Base-by-base conservation (phyloP, 1,139 yeast species). In the Insectozyma bohioensis region DNA sequence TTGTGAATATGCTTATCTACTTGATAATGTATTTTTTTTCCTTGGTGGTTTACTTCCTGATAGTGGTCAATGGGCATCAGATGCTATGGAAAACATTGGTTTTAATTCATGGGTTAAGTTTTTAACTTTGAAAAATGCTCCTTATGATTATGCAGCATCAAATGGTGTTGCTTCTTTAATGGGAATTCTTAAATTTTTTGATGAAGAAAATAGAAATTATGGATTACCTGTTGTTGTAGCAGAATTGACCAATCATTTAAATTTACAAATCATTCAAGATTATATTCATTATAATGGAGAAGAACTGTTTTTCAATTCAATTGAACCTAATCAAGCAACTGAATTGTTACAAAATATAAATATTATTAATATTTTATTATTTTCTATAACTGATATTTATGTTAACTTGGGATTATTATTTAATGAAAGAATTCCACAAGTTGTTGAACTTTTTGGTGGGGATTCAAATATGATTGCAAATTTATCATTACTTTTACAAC, bases 71-170 rank as follows among this genome's bases (percentile, higher is more conserved):
- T 74, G 85, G 80, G 72, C 69, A 7, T 48, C 54, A 10, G 65
- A 59, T 9, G 51, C 72, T 8, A 64, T 69, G 22, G 60, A 58
- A 5, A 54, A 56, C 11, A 52, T 80, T 8, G 54, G 63, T 1
- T 65, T 71, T 40, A 58, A 63, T 7, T 57, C 62, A 17, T 72
- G 84, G 67, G 44, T 78, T 10, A 55, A 51, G 4, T 61, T 69
- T 24, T 45, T 75, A 21, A 59, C 64, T 1, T 42, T 79, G 35
- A 58, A 66, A 5, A 70, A 75, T 37, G 72, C 76, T 1, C 83
- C 92, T 0, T 80, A 66, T 51, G 88, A 83, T 47, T 78, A 72
- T 44, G 65, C 72, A 3, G 58, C 67, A 26, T 77, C 86, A 2
- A 73, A 72, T 41, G 76, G 81, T 1, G 57, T 77, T 40, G 62